Percentiles rank a stretch among this genome's conserved stretches.
Conservation (phyloP, 768 basidiomycete species). For the Russula earlei region DNA sequence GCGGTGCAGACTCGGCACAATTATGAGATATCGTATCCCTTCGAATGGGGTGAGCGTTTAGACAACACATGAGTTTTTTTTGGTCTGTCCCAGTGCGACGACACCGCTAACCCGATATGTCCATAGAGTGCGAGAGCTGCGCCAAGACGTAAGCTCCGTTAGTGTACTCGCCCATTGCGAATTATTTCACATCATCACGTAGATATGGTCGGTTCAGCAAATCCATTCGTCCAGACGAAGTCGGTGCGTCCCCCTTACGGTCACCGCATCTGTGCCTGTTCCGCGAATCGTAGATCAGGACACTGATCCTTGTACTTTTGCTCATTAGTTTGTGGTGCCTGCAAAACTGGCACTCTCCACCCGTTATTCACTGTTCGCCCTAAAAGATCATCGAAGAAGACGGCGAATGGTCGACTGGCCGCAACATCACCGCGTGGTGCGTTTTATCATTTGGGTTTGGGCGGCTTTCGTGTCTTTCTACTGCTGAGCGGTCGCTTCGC, state of each 20-base stretch:
- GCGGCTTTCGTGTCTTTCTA: neutral
- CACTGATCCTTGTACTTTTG: neutral
- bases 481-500: neutral
- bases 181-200: neutral
- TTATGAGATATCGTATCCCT: constrained; percentile 69
- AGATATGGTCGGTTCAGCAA: constrained; percentile 72
- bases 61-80: neutral
- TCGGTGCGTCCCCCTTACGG: constrained; percentile 35
- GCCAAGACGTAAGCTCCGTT: constrained; percentile 40
- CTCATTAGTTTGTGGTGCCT: constrained; percentile 52
- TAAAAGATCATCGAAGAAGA: constrained; percentile 2
- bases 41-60: constrained; percentile 54
- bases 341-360: constrained; percentile 47
- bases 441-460: neutral
- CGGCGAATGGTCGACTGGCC: constrained; percentile 11
- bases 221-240: constrained; percentile 57
- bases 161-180: neutral
- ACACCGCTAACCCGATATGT: constrained; percentile 11
- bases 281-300: neutral
- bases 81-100: neutral
- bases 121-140: constrained; percentile 54
- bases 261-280: neutral
- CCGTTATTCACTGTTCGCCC: constrained; percentile 39
- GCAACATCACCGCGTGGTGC: constrained; percentile 15
- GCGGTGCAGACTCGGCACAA: constrained; percentile 50